Evolutionary conservation across 331 rosid genomes (phyloP), one percentile per base, ranked within the genome.

Genomic region (Pyracantha coccinea): DNA sequence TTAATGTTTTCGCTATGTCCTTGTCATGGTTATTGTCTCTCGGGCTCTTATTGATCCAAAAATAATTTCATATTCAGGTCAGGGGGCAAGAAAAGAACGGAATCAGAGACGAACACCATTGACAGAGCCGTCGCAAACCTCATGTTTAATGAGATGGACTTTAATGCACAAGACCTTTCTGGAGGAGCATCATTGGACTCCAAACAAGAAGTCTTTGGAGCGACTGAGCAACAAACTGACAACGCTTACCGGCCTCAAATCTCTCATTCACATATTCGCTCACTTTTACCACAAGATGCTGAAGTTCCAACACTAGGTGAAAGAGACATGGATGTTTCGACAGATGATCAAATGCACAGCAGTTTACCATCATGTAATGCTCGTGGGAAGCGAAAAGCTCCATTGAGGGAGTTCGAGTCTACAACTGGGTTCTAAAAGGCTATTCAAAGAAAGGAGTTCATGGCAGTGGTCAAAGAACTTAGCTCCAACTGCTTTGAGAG

Each of bases 111-210:
- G 8, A 86, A 90, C 82, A 72, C 79, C 4, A 67, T 86, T 32
- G 96, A 90, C 82, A 83, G 96, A 77, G 87, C 87, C n/a, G 74
- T 86, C 57, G 96, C 93, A 41, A 86, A 76, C 79, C 89, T 90
- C 77, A 88, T 90, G 91, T 90, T 86, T 83, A 89, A 82, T 65
- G 83, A 82, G 61, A 84, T 58, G 68, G 90, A 87, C 58, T 68
- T 77, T 2, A 77, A 72, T 64, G 79, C 31, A 4, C 82, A 72
- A 75, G 83, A 78, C 68, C 81, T 71, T 74, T 75, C 88, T 71
- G 67, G 74, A 2, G 63, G 86, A 17, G 59, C 86, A 69, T 62
- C 85, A 24, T 54, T 29, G 72, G 79, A 69, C 58, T 71, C 79
- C 75, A 59, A 79, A 71, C 71, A 75, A 21, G 78, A 78, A 66